Evolutionary conservation across 768 basidiomycete genomes (phyloP).

Genomic region (Leccinum truebloodii): DNA sequence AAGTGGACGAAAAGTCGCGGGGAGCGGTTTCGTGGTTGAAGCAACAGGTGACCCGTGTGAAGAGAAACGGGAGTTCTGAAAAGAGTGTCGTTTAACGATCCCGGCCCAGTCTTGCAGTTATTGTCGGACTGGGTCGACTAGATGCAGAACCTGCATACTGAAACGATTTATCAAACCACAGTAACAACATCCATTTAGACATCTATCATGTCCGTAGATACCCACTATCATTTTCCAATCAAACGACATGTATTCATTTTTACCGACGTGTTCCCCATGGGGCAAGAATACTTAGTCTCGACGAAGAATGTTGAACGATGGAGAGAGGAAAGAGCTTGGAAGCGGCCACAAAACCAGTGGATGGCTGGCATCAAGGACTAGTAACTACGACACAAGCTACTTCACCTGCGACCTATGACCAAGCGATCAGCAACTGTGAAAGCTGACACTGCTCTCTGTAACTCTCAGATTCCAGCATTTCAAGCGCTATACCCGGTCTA

Average conservation of each 20-base stretch:
- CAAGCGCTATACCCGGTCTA: too few relatives aligned
- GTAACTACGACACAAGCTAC: too few relatives aligned
- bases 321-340: too few relatives aligned
- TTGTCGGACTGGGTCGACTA: neutral
- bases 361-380: too few relatives aligned
- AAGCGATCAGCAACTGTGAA: too few relatives aligned
- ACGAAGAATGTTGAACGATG: neutral
- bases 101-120: neutral
- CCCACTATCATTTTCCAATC: neutral
- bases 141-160: neutral
- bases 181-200: neutral
- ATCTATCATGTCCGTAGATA: neutral
- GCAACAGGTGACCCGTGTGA: neutral
- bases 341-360: too few relatives aligned
- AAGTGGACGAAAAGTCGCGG: neutral
- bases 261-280: neutral
- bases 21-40: neutral
- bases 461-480: too few relatives aligned
- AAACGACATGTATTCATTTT: neutral
- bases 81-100: neutral
- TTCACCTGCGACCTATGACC: too few relatives aligned
- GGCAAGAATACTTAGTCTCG: neutral
- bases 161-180: neutral
- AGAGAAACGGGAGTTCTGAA: neutral
- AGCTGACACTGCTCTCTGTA: too few relatives aligned